phyloP scores from a whole-genome alignment of 768 basidiomycete genomes.

The Suillus discolor region DNA sequence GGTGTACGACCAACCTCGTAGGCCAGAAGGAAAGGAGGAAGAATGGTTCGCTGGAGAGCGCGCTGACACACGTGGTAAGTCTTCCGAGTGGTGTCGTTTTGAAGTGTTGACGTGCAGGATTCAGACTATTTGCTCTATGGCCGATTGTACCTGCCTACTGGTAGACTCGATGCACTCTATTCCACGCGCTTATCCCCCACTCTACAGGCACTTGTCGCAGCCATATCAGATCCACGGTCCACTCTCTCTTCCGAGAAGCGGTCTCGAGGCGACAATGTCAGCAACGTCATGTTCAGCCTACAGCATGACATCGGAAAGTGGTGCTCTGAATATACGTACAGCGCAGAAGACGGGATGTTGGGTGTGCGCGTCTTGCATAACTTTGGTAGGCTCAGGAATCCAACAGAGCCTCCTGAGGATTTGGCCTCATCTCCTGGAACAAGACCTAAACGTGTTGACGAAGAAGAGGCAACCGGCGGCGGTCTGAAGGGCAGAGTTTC shows the following conservation, averaged over 20 bases:
- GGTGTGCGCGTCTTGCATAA: slow-evolving; percentile 89
- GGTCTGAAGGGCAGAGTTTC: slow-evolving; percentile 90
- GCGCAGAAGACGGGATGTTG: slow-evolving; percentile 93
- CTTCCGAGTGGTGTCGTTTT: slow-evolving; percentile 3
- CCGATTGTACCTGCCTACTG: slow-evolving; percentile 85
- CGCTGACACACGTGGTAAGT: slow-evolving; percentile 73
- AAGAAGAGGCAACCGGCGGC: slow-evolving; percentile 91
- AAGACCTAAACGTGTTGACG: slow-evolving; percentile 81
- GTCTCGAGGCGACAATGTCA: slow-evolving; percentile 49
- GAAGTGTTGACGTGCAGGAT: slow-evolving; percentile 24
- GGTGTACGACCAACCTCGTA: slow-evolving; percentile 78
- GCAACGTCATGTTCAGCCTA: slow-evolving; percentile 79
- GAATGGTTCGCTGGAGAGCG: slow-evolving; percentile 82
- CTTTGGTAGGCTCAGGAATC: slow-evolving; percentile 70
- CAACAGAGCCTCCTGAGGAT: slow-evolving; percentile 40
- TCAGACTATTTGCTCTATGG: slow-evolving; percentile 94
- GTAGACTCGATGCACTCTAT: slow-evolving; percentile 87
- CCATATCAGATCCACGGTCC: slow-evolving; percentile 80
- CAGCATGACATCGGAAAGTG: slow-evolving; percentile 93
- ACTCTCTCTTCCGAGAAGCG: slow-evolving; percentile 43
- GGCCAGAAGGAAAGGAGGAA: slow-evolving; percentile 77
- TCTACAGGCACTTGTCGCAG: slow-evolving; percentile 79
- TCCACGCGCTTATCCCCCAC: slow-evolving; percentile 80
- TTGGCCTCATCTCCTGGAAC: slow-evolving; percentile 24
- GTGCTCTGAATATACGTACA: slow-evolving; percentile 94